Percentiles rank a stretch among this genome's conserved stretches.
Conservation (phyloP, 495 filamentous ascomycete genomes). For the Astrocystis sublimbata region DNA sequence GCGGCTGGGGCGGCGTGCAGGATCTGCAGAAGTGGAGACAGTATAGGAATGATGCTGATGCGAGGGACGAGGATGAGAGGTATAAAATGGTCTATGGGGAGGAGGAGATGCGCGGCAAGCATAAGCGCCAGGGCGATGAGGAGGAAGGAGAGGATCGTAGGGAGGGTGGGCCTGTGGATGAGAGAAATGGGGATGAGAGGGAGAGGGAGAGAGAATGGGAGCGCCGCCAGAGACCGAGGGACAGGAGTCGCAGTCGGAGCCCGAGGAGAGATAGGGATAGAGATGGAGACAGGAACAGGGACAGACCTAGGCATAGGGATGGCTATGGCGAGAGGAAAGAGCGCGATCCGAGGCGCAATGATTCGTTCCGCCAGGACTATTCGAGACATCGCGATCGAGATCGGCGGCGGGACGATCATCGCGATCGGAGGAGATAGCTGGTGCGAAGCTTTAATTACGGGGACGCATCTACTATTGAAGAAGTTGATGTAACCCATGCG, state of each 20-base stretch:
- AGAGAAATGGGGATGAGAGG: conserved; percentile 20
- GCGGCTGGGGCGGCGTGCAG: conserved; percentile 88
- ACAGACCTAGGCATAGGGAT: conserved; percentile 20
- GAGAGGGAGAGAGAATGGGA: conserved; percentile 23
- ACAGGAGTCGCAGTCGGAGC: conserved; percentile 40
- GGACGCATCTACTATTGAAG: too few relatives aligned
- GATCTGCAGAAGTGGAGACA: conserved; percentile 87
- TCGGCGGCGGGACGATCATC: conserved; percentile 22
- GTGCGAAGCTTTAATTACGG: too few relatives aligned
- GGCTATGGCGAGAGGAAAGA: conserved; percentile 18
- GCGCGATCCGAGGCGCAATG: conserved; percentile 19
- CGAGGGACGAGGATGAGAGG: conserved; percentile 43
- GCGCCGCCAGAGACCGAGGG: conserved; percentile 13
- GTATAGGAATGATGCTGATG: conserved; percentile 75
- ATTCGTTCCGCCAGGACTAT: conserved; percentile 26
- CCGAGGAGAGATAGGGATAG: conserved; percentile 33
- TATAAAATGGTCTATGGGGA: conserved; percentile 87
- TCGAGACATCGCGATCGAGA: conserved; percentile 31
- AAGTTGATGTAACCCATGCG: too few relatives aligned
- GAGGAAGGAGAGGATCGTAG: conserved; percentile 3
- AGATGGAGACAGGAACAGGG: conserved; percentile 19
- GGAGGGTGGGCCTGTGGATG: conserved; percentile 9
- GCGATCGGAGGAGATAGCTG: conserved; percentile 27
- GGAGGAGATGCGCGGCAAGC: conserved; percentile 57
- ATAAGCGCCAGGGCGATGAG: conserved; percentile 33